These are phyloP conservation scores for Lantana camara DNA, from an alignment of 257 asterid species.

Conservation along the genomic window DNA sequence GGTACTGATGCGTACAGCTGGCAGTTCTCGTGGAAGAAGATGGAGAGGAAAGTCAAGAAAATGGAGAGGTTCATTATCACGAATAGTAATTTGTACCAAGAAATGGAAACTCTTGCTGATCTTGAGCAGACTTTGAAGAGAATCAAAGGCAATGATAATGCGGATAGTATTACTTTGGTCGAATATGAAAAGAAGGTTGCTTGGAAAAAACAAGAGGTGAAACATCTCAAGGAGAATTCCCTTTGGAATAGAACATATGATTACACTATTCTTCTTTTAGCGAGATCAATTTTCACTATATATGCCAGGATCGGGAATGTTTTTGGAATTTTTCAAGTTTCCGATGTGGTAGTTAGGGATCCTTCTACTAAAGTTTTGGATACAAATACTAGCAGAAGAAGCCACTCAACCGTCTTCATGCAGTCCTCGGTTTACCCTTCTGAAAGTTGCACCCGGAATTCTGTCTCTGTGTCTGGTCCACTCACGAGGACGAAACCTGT, in stretches of 20 bases:
- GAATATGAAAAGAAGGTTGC: conserved; percentile 80
- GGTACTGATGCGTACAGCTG: conserved; percentile 65
- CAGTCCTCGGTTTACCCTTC: conserved; percentile 84
- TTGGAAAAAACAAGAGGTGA: conserved; percentile 77
- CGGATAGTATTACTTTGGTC: conserved; percentile 68
- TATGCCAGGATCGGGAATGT: conserved; percentile 76
- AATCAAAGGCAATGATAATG: conserved; percentile 57
- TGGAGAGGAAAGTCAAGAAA: conserved; percentile 74
- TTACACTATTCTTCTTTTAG: conserved; percentile 68
- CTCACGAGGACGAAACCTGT: conserved; percentile 45
- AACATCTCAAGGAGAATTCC: conserved; percentile 64
- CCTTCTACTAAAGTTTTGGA: conserved; percentile 36
- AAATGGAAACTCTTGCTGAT: conserved; percentile 81
- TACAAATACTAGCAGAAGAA: conserved; percentile 48
- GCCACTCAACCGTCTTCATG: conserved; percentile 61
- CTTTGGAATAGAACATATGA: conserved; percentile 84
- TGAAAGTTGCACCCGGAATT: conserved; percentile 52
- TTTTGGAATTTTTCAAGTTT: conserved; percentile 57
- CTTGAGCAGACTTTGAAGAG: conserved; percentile 78
- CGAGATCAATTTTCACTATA: conserved; percentile 74
- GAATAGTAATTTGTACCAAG: conserved; percentile 72
- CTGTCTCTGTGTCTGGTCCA: conserved; percentile 67
- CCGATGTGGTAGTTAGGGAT: conserved; percentile 49
- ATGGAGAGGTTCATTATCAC: conserved; percentile 58
- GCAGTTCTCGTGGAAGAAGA: conserved; percentile 71